These are phyloP conservation scores for Chlamydomonas incerta DNA, from an alignment of 139 green algal species.

Conservation along the genomic window DNA sequence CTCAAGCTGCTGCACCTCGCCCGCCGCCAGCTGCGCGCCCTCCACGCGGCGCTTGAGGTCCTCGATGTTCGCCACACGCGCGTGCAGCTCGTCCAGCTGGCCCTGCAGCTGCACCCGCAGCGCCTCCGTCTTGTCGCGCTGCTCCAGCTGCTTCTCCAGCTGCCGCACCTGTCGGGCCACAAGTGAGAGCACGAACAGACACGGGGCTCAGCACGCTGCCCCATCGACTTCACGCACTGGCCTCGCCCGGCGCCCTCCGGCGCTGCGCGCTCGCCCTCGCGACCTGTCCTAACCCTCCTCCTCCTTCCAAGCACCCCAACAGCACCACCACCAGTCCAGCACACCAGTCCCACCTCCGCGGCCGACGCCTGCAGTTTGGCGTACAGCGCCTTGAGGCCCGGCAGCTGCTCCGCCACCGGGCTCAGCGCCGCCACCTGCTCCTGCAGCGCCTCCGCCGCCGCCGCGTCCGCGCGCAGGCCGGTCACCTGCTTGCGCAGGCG, in stretches of 20 bases:
- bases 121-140: conserved; percentile 36
- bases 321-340: too few relatives aligned
- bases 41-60: conserved; percentile 32
- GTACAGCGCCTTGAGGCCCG: conserved; percentile 34
- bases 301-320: too few relatives aligned
- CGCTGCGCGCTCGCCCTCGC: too few relatives aligned
- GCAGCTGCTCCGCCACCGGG: conserved; percentile 40
- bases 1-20: conserved; percentile 41
- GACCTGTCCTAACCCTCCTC: too few relatives aligned
- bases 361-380: conserved; percentile 40
- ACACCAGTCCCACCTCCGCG: conserved; percentile 27
- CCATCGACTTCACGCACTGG: too few relatives aligned
- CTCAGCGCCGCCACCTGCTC: conserved; percentile 42
- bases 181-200: too few relatives aligned
- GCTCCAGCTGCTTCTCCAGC: conserved; percentile 42
- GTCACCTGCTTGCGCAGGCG: conserved; percentile 35
- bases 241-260: too few relatives aligned
- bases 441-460: conserved; percentile 21
- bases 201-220: too few relatives aligned
- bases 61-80: conserved; percentile 27
- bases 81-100: conserved; percentile 45
- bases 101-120: conserved; percentile 29
- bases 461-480: conserved; percentile 25
- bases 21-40: conserved; percentile 15
- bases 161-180: not conserved